Evolutionary conservation across 169 alveolate genomes (phyloP).

Genomic region (Eimeria mitis): DNA sequence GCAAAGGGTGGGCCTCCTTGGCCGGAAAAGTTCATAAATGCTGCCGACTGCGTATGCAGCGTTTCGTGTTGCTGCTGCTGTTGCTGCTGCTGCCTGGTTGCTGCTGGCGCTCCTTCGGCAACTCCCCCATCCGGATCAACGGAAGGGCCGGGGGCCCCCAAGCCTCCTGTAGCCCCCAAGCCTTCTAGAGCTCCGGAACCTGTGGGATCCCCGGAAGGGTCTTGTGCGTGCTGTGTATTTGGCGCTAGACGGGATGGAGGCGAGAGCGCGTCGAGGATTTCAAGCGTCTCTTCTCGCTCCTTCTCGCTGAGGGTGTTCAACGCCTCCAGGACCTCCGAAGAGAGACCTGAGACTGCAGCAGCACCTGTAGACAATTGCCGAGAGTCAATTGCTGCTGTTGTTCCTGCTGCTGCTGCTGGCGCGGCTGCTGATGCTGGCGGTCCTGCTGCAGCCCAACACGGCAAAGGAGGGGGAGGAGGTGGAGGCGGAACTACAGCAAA

Average conservation of each 20-base stretch:
- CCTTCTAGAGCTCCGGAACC: background rate
- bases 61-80: constrained; percentile 21
- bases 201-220: background rate
- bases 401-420: background rate
- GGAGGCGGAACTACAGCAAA: constrained; percentile 3
- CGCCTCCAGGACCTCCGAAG: constrained; percentile 55
- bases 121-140: background rate
- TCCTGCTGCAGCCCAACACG: background rate
- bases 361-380: background rate
- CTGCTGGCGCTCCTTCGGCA: background rate
- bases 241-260: background rate
- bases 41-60: background rate
- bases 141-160: background rate
- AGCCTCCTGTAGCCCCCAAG: background rate
- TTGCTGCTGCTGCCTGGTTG: background rate
- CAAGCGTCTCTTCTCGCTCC: constrained; percentile 36
- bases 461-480: background rate
- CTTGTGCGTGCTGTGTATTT: background rate
- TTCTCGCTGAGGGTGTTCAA: constrained; percentile 7
- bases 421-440: constrained; percentile 1
- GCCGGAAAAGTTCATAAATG: background rate
- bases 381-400: constrained; percentile 1
- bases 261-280: background rate
- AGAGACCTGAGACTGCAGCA: constrained; percentile 1
- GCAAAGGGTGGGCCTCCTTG: background rate